These are phyloP conservation scores for Moricandia arvensis DNA, from an alignment of 345 rosid species.

Conservation along the genomic window DNA sequence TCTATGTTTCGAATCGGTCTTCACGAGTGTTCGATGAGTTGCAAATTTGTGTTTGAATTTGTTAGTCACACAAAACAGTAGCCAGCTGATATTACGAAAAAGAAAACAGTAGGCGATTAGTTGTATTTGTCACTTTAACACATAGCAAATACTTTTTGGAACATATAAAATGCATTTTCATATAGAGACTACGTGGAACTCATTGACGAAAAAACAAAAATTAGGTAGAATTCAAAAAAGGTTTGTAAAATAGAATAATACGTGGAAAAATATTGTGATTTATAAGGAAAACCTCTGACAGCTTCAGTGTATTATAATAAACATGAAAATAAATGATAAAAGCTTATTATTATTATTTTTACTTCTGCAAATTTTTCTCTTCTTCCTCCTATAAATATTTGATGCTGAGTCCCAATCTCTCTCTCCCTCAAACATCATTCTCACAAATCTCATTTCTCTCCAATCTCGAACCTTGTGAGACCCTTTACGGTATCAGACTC, in stretches of 20 bases:
- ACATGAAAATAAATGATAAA: no score
- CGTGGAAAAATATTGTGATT: not conserved
- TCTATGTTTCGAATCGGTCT: no score
- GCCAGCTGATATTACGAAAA: no score
- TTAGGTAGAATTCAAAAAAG: not conserved
- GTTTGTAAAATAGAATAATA: not conserved
- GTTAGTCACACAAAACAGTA: no score
- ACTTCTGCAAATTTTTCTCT: not conserved
- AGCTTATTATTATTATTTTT: no score
- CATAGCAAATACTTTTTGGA: no score
- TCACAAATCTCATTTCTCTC: conserved; percentile 17
- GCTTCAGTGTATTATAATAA: not conserved
- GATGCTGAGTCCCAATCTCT: not conserved
- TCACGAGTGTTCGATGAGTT: no score
- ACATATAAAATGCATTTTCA: no score
- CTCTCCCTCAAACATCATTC: conserved; percentile 18
- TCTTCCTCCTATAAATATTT: conserved; percentile 31
- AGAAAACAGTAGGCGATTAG: no score
- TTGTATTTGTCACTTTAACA: no score
- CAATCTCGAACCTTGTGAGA: not conserved
- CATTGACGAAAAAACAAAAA: not conserved
- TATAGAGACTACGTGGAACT: no score
- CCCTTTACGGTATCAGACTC: not conserved
- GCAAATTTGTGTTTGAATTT: no score
- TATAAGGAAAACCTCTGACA: not conserved